Evolutionary conservation across 495 filamentous ascomycete species (phyloP).

Genomic region (Penicillium subrubescens): DNA sequence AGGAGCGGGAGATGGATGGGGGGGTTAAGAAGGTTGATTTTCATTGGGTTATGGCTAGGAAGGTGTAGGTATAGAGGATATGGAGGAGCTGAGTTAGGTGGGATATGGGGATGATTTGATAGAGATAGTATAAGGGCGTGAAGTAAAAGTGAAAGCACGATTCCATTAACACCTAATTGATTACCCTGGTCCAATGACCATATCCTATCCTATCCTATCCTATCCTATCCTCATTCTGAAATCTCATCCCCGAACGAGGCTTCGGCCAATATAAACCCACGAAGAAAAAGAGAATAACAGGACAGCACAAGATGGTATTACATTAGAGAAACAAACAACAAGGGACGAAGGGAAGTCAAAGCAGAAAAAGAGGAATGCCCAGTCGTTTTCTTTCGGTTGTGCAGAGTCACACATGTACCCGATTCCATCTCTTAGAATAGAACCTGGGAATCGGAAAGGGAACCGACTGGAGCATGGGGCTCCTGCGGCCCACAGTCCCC

Average conservation of each 20-base stretch:
- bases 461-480: not conserved
- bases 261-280: conserved; percentile 7
- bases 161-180: conserved; percentile 25
- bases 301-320: conserved; percentile 42
- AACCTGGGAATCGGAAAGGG: not conserved
- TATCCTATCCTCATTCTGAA: conserved; percentile 3
- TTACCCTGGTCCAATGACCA: conserved; percentile 12
- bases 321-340: conserved; percentile 32
- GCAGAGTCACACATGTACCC: not conserved
- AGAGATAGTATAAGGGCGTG: not conserved
- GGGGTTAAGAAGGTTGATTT: conserved; percentile 13
- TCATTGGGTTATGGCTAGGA: conserved; percentile 28
- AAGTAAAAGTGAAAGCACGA: conserved; percentile 8
- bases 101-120: not conserved
- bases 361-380: conserved; percentile 7
- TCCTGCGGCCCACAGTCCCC: not conserved
- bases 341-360: not conserved
- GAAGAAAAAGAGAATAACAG: conserved; percentile 21
- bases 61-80: not conserved
- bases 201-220: conserved; percentile 6
- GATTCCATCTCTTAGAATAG: not conserved
- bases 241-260: conserved; percentile 1
- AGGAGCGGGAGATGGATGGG: conserved; percentile 15
- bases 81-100: not conserved
- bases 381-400: not conserved